phyloP scores from a whole-genome alignment of 495 filamentous ascomycete species.

The Tirmania nivea region DNA sequence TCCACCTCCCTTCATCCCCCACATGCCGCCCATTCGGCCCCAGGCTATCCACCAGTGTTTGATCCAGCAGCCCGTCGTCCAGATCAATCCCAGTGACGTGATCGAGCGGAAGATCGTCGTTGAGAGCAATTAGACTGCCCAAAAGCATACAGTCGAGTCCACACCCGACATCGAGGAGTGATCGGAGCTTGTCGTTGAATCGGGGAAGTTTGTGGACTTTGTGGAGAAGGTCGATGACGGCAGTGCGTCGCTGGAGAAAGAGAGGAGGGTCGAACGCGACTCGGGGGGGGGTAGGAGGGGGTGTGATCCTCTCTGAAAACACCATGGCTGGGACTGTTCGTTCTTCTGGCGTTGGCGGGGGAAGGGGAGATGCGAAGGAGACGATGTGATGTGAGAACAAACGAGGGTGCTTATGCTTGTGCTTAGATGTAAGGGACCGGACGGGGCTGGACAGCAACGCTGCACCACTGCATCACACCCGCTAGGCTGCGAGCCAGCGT shows the following conservation, averaged over 20 bases:
- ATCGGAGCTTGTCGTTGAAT: conserved; percentile 6
- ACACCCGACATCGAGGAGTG: conserved; percentile 17
- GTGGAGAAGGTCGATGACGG: conserved; percentile 7
- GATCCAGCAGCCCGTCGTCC: conserved; percentile 6
- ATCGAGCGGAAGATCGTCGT: conserved; percentile 13
- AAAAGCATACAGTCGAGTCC: conserved; percentile 10
- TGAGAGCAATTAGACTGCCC: conserved; percentile 8
- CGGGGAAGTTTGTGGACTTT: conserved; percentile 1
- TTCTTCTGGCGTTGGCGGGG: no score
- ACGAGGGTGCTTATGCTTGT: no score
- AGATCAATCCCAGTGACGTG: conserved; percentile 15
- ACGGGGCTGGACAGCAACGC: no score
- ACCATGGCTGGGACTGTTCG: no score
- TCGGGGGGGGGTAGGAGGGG: background rate
- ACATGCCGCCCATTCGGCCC: conserved; percentile 1
- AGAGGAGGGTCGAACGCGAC: conserved; percentile 12
- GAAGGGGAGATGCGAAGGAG: no score
- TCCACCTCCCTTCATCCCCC: conserved; percentile 11
- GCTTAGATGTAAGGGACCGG: no score
- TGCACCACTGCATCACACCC: no score
- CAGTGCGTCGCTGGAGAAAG: conserved; percentile 11
- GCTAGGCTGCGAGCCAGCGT: no score
- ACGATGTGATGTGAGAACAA: no score
- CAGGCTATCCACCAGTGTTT: conserved; percentile 3
- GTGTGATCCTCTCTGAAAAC: background rate